Evolutionary conservation across 495 filamentous ascomycete genomes (phyloP).

Genomic region (Talaromyces borbonicus): DNA sequence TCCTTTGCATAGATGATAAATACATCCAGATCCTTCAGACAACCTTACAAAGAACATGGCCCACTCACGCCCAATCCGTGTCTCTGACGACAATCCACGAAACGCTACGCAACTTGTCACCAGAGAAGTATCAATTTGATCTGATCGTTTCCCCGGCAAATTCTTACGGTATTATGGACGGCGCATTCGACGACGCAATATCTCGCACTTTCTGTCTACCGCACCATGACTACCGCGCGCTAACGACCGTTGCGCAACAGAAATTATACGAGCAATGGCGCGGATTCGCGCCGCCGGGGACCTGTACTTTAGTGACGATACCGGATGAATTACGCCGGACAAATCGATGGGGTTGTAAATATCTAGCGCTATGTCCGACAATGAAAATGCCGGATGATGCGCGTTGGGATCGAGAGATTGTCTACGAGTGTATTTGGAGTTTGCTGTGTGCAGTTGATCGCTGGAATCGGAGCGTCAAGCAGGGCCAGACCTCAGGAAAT

Average conservation of each 20-base stretch:
- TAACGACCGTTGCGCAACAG: slow-evolving; percentile 30
- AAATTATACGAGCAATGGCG: slow-evolving; percentile 35
- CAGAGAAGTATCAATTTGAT: slow-evolving; percentile 35
- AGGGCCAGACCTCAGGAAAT: no score
- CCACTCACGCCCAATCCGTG: slow-evolving; percentile 14
- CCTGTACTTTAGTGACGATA: slow-evolving; percentile 36
- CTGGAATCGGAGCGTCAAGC: slow-evolving; percentile 22
- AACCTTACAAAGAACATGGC: slow-evolving; percentile 8
- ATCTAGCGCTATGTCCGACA: slow-evolving; percentile 42
- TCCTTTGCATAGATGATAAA: slow-evolving; percentile 25
- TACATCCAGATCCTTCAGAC: slow-evolving; percentile 23
- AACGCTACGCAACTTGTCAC: slow-evolving; percentile 23
- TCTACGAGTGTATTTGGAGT: slow-evolving; percentile 44
- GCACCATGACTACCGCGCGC: slow-evolving; percentile 30
- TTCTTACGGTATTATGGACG: slow-evolving; percentile 41
- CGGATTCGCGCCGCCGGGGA: slow-evolving; percentile 39
- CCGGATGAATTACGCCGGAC: slow-evolving; percentile 16
- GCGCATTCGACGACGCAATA: slow-evolving; percentile 45
- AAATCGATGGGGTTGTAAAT: slow-evolving; percentile 29
- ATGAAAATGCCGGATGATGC: slow-evolving; percentile 34
- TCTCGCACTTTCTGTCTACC: slow-evolving; percentile 35
- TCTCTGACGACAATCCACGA: slow-evolving; percentile 26
- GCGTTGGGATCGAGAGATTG: slow-evolving; percentile 42
- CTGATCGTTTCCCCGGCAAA: slow-evolving; percentile 44
- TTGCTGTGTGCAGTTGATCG: slow-evolving; percentile 36